These are phyloP conservation scores for Blastobotrys illinoisensis DNA, from an alignment of 1,139 yeast genomes.

Conservation along the genomic window DNA sequence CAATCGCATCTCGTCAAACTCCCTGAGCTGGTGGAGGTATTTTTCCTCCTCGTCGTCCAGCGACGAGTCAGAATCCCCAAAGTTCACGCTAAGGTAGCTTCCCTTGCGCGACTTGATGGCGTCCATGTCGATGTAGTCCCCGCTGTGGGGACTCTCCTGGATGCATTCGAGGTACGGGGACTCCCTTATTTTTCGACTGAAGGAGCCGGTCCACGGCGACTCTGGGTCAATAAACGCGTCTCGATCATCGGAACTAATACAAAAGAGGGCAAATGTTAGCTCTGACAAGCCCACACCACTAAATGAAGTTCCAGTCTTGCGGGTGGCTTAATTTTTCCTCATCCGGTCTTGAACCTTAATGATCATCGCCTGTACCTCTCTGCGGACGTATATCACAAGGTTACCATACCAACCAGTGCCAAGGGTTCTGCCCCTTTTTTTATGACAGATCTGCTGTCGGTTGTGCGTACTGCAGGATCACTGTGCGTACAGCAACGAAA, in stretches of 20 bases:
- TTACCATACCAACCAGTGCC: background rate
- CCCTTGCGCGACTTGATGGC: conserved; percentile 1
- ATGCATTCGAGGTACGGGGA: background rate
- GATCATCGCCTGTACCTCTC: background rate
- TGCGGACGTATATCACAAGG: background rate
- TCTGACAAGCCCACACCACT: background rate
- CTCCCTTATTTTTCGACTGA: background rate
- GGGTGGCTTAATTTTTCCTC: background rate
- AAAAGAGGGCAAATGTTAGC: conserved; percentile 1
- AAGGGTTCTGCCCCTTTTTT: background rate
- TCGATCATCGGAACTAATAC: background rate
- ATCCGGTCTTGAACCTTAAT: background rate
- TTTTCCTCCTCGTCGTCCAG: conserved; percentile 8
- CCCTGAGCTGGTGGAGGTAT: conserved; percentile 10
- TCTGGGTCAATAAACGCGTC: conserved; percentile 6
- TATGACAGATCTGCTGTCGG: background rate
- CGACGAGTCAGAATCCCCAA: background rate
- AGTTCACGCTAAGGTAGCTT: background rate
- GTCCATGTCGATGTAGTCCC: background rate
- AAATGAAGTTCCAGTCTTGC: background rate
- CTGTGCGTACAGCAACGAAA: background rate
- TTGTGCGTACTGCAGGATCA: background rate
- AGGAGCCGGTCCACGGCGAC: conserved; percentile 1
- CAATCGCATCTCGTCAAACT: conserved; percentile 11
- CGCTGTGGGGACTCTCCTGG: background rate